Evolutionary conservation across 2,329 filamentous ascomycete genomes (phyloP), one percentile per base, ranked within the genome.

Genomic region (Emmonsiellopsis sp.): DNA sequence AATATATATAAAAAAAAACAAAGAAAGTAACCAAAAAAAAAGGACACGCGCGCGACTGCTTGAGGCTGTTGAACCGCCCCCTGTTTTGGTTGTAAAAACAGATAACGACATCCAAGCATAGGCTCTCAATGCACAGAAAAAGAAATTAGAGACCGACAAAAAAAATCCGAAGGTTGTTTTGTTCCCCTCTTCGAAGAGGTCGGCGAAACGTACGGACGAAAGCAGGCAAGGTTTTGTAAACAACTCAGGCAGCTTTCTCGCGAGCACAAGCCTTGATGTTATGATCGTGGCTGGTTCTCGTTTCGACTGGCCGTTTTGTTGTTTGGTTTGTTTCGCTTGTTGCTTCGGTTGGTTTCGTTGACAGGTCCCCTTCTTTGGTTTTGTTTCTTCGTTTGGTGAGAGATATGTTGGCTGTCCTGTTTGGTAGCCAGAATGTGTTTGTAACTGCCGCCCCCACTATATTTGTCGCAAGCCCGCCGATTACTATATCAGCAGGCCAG

Each of bases 1-100:
- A 6, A 49, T 14, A 6, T 10, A 40, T 6, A 49, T 27, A 31
- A 42, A 2, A 42, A 39, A n/a, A 40, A 49, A 49, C 13, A 42
- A 6, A n/a, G 21, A 39, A 27, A 27, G 21, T 27, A 27, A 27
- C 21, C 4, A 42, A 39, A n/a, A 40, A 49, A 49, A 32, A 42
- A 13, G 17, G 21, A 39, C 8, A 17, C 8, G 3, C 10, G 9
- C 47, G 5, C 48, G 9, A 39, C 14, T 33, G n/a, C 49, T 81
- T 84, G 64, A 65, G 63, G 60, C 60, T 67, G 84, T 88, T 87
- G 84, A 87, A 85, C 82, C 84, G 77, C 74, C 74, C 61, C 61
- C 79, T 84, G 82, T 86, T 87, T 88, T 87, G 81, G 84, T 88
- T 88, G 83, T 78, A 85, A 87, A 88, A 88, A 86, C 82, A 85